Evolutionary conservation across 768 basidiomycete genomes (phyloP).

Genomic region (Leucocoprinus leucothites): DNA sequence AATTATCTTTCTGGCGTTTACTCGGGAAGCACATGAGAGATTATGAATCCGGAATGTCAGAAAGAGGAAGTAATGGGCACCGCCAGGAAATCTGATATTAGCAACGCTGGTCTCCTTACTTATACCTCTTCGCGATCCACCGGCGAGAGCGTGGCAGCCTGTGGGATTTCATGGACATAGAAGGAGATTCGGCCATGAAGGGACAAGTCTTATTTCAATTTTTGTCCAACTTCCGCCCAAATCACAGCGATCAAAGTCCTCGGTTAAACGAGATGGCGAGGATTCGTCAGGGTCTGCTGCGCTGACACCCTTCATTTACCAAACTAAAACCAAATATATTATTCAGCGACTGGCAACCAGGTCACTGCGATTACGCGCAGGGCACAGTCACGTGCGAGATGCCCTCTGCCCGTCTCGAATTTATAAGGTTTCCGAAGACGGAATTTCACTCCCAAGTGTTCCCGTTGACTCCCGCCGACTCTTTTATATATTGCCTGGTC

Average conservation of each 20-base stretch:
- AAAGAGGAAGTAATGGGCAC: conserved; percentile 1
- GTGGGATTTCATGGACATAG: background rate
- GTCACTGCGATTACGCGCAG: background rate
- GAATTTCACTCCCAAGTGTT: too few species aligned
- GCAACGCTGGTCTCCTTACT: background rate
- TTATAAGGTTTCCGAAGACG: too few species aligned
- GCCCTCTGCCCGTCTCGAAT: too few species aligned
- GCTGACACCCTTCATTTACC: background rate
- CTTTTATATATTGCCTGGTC: too few species aligned
- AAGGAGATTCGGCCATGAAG: background rate
- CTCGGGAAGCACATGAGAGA: conserved; percentile 30
- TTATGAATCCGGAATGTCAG: conserved; percentile 1
- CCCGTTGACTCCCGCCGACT: too few species aligned
- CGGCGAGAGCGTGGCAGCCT: background rate
- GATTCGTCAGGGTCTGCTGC: background rate
- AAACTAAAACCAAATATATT: background rate
- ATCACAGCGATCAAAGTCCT: background rate
- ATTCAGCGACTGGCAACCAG: background rate
- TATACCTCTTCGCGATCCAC: background rate
- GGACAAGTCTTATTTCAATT: background rate
- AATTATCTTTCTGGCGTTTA: conserved; percentile 29
- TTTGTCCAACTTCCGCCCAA: background rate
- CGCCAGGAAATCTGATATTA: background rate
- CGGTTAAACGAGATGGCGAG: background rate
- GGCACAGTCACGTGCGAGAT: background rate